Evolutionary conservation across 805 yeast species (phyloP), one percentile per base, ranked within the genome.

Genomic region (Ogataea nitratoaversa): DNA sequence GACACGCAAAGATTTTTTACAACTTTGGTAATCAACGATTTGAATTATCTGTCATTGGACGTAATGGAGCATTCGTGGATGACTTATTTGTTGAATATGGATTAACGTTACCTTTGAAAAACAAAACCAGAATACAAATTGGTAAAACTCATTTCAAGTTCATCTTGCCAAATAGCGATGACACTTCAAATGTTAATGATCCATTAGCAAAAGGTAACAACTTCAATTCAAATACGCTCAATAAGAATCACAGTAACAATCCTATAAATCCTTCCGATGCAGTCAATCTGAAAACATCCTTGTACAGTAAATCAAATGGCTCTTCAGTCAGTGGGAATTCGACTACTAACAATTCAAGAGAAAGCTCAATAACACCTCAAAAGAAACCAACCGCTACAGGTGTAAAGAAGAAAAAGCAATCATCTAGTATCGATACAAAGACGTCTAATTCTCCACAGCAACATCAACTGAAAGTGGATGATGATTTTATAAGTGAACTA

Each of bases 31-130:
- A 95, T 3, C 98, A 91, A 59, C 67, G 95, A 48, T 93, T 93
- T 57, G 99, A 93, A 62, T 67, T 93, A 33, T 82, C 95, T 8
- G 89, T 93, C 2, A 70, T 90, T 51, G 99, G 99, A 16, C 75
- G 96, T 52, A 93, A 93, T 60, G 99, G 99, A 29, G 97, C 97
- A 2, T 93, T 93, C 69, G 95, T 93, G 3, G 93, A 91, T 61
- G 96, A 89, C 49, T 71, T 70, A 27, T 93, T 91, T 60, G 83
- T 93, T 6, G 96, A 88, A 57, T 78, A 84, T 45, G 97, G 96
- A 8, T 80, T 86, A 28, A 93, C 99, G 0, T 89, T 93, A 8
- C 96, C 96, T 2, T 67, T 93, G 34, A 71, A 70, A 18, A 87
- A 91, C 62, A 85, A 83, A 30, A 79, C 90, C 1, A 84, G 84